A percentile compares a stretch with the other conserved stretches of the same genome.
phyloP scores from a whole-genome alignment of 164 flowering plant genomes.

The Protea cynaroides region DNA sequence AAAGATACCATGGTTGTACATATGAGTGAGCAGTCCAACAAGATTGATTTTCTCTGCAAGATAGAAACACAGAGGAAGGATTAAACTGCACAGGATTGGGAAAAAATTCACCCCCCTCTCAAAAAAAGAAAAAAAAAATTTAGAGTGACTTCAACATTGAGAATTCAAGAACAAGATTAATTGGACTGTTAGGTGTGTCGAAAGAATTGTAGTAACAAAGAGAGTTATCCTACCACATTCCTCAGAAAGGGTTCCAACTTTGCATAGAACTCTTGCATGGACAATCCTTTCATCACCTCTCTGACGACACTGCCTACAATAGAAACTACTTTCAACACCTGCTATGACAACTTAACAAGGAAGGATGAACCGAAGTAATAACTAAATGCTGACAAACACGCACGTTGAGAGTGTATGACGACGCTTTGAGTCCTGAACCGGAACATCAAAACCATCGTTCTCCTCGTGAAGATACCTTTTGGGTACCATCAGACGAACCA shows the following conservation, averaged over 20 bases:
- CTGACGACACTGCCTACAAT: conserved; percentile 25
- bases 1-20: no score
- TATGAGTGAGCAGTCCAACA: no score
- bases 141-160: no score
- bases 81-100: no score
- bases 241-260: conserved; percentile 38
- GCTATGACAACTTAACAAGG: neutral
- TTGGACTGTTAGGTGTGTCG: no score
- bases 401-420: conserved; percentile 13
- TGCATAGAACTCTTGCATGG: conserved; percentile 19
- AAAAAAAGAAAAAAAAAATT: no score
- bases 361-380: neutral
- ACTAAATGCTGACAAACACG: neutral
- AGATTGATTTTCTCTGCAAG: neutral
- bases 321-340: neutral
- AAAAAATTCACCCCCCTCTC: no score
- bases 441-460: conserved; percentile 6
- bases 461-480: conserved; percentile 27
- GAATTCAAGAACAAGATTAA: no score
- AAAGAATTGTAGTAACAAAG: neutral
- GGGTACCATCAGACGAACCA: conserved; percentile 17
- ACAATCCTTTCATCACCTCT: conserved; percentile 16
- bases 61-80: no score
- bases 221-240: conserved; percentile 30
- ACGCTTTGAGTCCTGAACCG: conserved; percentile 23